Conservation (phyloP, 805 yeast species). For the Debaryomyces tyrocola region DNA sequence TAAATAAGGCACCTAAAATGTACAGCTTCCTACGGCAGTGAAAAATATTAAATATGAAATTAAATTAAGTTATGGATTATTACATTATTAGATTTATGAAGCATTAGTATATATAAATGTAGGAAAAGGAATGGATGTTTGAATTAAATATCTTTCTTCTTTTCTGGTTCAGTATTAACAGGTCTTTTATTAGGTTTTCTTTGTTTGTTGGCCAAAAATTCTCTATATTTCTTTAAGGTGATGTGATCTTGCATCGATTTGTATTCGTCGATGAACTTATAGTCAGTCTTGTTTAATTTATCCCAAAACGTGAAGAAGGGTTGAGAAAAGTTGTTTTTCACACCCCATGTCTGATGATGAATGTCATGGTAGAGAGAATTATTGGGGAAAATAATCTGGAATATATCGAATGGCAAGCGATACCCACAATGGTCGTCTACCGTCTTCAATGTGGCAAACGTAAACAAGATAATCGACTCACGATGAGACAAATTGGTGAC, state of each 20-base stretch:
- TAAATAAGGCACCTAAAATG: too few relatives aligned
- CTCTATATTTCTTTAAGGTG: constrained; percentile 64
- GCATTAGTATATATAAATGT: too few relatives aligned
- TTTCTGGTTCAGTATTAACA: not conserved
- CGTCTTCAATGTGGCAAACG: constrained; percentile 92
- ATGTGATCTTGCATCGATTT: constrained; percentile 63
- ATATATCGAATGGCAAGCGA: constrained; percentile 84
- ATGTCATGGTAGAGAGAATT: constrained; percentile 95
- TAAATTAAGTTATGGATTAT: not conserved
- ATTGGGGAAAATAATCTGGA: constrained; percentile 90
- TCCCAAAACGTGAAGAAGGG: constrained; percentile 98
- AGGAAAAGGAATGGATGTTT: too few relatives aligned
- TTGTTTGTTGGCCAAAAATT: constrained; percentile 42
- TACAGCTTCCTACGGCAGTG: not conserved
- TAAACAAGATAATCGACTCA: constrained; percentile 70
- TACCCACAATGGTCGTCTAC: constrained; percentile 99
- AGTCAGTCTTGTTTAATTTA: constrained; percentile 65
- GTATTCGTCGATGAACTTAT: constrained; percentile 60
- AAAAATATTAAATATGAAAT: too few relatives aligned
- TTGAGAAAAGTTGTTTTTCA: constrained; percentile 89
- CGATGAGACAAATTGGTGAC: constrained; percentile 67
- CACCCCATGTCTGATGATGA: constrained; percentile 95
- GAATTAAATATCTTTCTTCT: constrained; percentile 4
- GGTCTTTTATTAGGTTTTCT: not conserved
- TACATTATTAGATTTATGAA: too few relatives aligned